A percentile compares a stretch with the other conserved stretches of the same genome.
These are phyloP conservation scores for Eleusine indica DNA, from an alignment of 176 grass and related monocot species.

Conservation along the genomic window DNA sequence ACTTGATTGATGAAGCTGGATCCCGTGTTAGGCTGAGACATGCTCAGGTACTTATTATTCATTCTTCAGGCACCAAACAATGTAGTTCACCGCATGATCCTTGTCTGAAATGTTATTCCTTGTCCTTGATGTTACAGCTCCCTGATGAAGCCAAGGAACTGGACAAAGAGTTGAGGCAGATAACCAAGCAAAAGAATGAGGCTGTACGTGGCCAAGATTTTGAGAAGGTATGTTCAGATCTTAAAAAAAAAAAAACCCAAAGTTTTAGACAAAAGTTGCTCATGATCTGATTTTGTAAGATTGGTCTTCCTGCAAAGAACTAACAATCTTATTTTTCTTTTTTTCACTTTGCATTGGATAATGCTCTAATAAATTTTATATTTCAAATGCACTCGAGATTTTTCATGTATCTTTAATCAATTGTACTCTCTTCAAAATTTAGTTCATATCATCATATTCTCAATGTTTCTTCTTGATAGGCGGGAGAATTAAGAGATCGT, in stretches of 20 bases:
- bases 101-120: conserved; percentile 7
- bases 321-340: not conserved
- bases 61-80: not conserved
- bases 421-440: not conserved
- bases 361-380: not conserved
- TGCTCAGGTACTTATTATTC: conserved; percentile 65
- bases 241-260: not conserved
- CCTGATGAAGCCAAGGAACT: conserved; percentile 98
- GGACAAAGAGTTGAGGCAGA: conserved; percentile 94
- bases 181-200: conserved; percentile 96
- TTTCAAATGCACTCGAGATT: not conserved
- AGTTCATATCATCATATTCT: conserved; percentile 15
- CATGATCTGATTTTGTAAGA: conserved; percentile 25
- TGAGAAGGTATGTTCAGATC: conserved; percentile 73
- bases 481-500: conserved; percentile 73
- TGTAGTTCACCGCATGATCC: not conserved
- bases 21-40: conserved; percentile 98
- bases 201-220: conserved; percentile 98
- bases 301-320: not conserved
- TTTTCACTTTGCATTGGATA: not conserved
- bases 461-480: conserved; percentile 45
- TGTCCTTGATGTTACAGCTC: conserved; percentile 50
- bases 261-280: not conserved
- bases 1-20: conserved; percentile 98
- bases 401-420: conserved; percentile 2